Evolutionary conservation across 176 grass and related monocot species (phyloP).

Genomic region (Panicum miliaceum): DNA sequence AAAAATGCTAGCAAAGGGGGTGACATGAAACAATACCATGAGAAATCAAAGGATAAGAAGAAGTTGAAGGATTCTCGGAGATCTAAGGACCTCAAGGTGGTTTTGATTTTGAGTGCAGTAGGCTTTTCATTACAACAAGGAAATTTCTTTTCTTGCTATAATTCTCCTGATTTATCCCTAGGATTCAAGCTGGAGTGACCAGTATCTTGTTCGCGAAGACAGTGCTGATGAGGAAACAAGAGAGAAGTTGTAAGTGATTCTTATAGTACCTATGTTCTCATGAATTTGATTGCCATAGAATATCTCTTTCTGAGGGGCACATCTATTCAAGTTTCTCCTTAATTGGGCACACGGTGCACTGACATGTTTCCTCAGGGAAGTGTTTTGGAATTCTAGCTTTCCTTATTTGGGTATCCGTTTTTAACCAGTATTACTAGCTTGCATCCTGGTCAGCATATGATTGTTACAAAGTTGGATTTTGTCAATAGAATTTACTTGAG

Average conservation of each 20-base stretch:
- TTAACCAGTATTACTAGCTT: neutral
- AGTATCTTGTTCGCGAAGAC: constrained; percentile 47
- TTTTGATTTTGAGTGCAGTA: constrained; percentile 21
- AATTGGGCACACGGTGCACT: neutral
- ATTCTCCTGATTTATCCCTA: constrained; percentile 49
- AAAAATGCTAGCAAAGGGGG: constrained; percentile 66
- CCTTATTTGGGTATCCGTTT: neutral
- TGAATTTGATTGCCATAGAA: constrained; percentile 31
- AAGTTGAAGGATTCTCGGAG: constrained; percentile 77
- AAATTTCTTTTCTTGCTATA: constrained; percentile 44
- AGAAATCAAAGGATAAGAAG: constrained; percentile 90
- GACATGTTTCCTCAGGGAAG: neutral
- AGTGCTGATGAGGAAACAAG: constrained; percentile 57
- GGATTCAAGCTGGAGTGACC: constrained; percentile 62
- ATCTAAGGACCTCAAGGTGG: constrained; percentile 79
- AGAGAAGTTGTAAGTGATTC: constrained; percentile 71
- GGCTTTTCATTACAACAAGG: constrained; percentile 9
- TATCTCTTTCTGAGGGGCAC: neutral
- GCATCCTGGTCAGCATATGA: neutral
- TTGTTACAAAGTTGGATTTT: neutral
- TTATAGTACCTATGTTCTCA: constrained; percentile 29
- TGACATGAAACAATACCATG: constrained; percentile 69
- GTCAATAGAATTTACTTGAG: neutral
- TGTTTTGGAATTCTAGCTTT: neutral
- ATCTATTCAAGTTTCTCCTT: constrained; percentile 12